Percentiles rank a stretch among this genome's conserved stretches.
Conservation (phyloP, 208 protist species). For the Angomonas ambiguus region DNA sequence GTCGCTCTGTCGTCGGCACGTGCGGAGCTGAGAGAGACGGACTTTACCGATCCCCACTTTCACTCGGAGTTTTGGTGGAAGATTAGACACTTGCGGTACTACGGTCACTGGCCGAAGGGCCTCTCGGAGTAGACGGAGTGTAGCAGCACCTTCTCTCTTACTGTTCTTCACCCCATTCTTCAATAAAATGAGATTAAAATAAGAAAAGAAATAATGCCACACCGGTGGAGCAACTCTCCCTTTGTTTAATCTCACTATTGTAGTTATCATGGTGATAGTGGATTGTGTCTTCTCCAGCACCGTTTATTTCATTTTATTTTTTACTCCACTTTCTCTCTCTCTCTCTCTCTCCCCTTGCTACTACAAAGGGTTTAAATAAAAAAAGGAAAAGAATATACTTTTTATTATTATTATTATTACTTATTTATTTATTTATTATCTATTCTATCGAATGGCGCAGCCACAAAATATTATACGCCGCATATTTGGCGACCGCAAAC, state of each 20-base stretch:
- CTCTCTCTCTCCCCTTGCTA: no score
- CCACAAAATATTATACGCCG: slow-evolving; percentile 81
- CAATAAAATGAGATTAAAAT: not conserved
- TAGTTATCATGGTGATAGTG: no score
- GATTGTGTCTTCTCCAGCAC: no score
- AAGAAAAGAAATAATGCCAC: not conserved
- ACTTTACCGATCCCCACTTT: slow-evolving; percentile 87
- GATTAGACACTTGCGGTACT: slow-evolving; percentile 74
- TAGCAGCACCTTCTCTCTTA: not conserved
- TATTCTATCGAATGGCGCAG: slow-evolving; percentile 46
- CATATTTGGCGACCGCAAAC: slow-evolving; percentile 81
- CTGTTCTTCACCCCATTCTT: not conserved
- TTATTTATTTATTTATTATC: slow-evolving; percentile 11
- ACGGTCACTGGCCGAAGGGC: slow-evolving; percentile 88
- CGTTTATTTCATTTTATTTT: no score
- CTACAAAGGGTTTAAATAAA: not conserved
- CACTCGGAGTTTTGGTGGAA: slow-evolving; percentile 90
- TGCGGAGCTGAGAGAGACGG: slow-evolving; percentile 75
- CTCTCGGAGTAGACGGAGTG: slow-evolving; percentile 45
- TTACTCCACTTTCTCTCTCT: not conserved
- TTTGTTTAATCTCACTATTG: no score
- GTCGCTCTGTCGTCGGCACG: slow-evolving; percentile 63
- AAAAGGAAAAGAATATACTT: not conserved
- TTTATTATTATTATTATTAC: not conserved
- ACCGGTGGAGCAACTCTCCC: no score